Evolutionary conservation across 2,329 filamentous ascomycete species (phyloP), one percentile per base, ranked within the genome.

Genomic region (Endothia cerciana): DNA sequence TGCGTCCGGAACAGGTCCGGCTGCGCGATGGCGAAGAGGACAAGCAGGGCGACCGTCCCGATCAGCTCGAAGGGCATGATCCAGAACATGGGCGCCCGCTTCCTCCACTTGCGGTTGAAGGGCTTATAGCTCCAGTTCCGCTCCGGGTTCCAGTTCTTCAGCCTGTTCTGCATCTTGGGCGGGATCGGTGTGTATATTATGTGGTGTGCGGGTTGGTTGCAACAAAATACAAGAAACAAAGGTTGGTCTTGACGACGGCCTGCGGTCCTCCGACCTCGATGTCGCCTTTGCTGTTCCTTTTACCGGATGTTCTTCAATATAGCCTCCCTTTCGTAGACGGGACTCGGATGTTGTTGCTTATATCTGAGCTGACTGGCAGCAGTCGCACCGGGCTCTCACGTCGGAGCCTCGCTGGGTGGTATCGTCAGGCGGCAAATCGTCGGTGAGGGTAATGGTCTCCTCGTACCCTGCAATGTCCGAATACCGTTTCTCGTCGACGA

Each of bases 21-120:
- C 71, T 91, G 88, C 41, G 90, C 85, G 72, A 94, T 87, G 70
- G 87, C 90, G 74, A 91, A 91, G 62, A 94, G 82, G 45, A 91
- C 84, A 69, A 94, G 83, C 60, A 86, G 79, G 19, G 87, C 84
- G 64, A 94, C 81, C 30, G 89, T 86, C 69, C 88, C 84, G 45
- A 80, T 77, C 62, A 94, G 83, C 78, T 94, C 91, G 61, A 88
- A 73, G 60, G 86, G 73, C 80, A 94, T 86, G 69, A 91, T 80
- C 73, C 77, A 86, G 83, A 79, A 89, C 81, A 84, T 87, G 73
- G 76, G 86, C 77, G 75, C 83, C 76, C 76, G 85, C 78, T 78
- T 83, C 77, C 76, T 86, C 85, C 85, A 88, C 76, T 80, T 79
- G 70, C 85, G 85, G 68, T 83, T 85, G 38, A 92, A 75, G 70